phyloP scores from a whole-genome alignment of 2,329 filamentous ascomycete species.

The Neofusicoccum parvum region DNA sequence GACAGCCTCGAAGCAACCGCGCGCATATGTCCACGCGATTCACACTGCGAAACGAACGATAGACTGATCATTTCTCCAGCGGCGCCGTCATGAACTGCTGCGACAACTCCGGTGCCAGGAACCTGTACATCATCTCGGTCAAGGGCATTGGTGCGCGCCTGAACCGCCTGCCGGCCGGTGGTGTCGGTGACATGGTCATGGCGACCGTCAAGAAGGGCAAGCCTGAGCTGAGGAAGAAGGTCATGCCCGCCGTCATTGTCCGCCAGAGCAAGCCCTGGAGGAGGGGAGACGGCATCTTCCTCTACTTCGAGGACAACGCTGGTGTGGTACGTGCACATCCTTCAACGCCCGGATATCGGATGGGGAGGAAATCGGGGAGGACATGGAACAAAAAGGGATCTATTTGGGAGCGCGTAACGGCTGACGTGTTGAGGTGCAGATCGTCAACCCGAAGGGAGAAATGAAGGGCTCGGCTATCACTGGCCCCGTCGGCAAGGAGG shows the following conservation, averaged over 20 bases:
- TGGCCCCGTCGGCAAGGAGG: conserved; percentile 98
- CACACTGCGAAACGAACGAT: conserved; percentile 22
- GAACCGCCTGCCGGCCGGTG: conserved; percentile 94
- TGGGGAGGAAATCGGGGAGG: neutral
- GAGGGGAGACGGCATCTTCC: conserved; percentile 95
- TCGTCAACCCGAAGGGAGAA: conserved; percentile 99
- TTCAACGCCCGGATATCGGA: neutral
- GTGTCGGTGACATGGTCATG: conserved; percentile 99
- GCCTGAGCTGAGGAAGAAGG: conserved; percentile 99
- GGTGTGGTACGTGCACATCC: conserved; percentile 75
- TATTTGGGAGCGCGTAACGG: conserved; percentile 10
- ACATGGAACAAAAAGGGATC: neutral
- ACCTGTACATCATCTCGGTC: conserved; percentile 99
- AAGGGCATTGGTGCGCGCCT: conserved; percentile 97
- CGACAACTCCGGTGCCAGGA: conserved; percentile 98
- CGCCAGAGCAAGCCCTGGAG: conserved; percentile 99
- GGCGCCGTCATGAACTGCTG: conserved; percentile 99
- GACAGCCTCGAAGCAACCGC: conserved; percentile 25
- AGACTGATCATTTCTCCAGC: conserved; percentile 54
- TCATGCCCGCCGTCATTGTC: conserved; percentile 99
- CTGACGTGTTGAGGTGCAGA: conserved; percentile 55
- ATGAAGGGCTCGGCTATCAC: conserved; percentile 99
- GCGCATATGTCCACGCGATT: conserved; percentile 12
- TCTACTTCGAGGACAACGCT: conserved; percentile 99
- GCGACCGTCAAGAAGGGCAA: conserved; percentile 99